phyloP scores from a whole-genome alignment of 176 grass and related monocot genomes.

The Oryza coarctata region DNA sequence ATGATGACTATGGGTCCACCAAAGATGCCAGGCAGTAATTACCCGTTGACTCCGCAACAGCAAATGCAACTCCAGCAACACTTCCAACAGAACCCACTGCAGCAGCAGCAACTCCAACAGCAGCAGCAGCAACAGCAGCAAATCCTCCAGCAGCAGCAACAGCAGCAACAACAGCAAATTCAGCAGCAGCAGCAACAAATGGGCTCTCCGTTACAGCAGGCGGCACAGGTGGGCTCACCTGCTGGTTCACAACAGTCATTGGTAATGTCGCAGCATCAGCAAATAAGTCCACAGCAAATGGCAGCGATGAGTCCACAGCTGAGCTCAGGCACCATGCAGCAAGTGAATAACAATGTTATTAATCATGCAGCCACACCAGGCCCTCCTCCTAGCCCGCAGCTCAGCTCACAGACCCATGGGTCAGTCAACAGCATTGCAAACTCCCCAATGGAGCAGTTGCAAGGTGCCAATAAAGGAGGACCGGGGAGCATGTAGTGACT shows the following conservation, averaged over 20 bases:
- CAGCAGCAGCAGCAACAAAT: slow-evolving; percentile 49
- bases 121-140: slow-evolving; percentile 16
- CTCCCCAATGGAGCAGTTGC: slow-evolving; percentile 97
- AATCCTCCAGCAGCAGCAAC: slow-evolving; percentile 37
- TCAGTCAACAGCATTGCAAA: slow-evolving; percentile 85
- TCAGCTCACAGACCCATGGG: slow-evolving; percentile 93
- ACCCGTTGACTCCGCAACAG: slow-evolving; percentile 69
- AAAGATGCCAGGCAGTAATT: slow-evolving; percentile 72
- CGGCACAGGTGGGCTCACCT: slow-evolving; percentile 57
- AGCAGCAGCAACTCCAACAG: slow-evolving; percentile 32
- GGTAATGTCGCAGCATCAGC: slow-evolving; percentile 68
- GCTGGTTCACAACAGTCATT: slow-evolving; percentile 63
- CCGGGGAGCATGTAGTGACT: slow-evolving; percentile 51
- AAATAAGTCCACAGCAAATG: slow-evolving; percentile 86
- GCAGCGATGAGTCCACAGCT: slow-evolving; percentile 81
- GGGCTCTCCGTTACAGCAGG: slow-evolving; percentile 62
- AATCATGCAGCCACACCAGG: slow-evolving; percentile 54
- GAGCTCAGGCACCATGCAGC: slow-evolving; percentile 73
- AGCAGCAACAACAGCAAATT: slow-evolving; percentile 14
- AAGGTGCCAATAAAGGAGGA: slow-evolving; percentile 69
- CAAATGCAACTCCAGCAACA: slow-evolving; percentile 52
- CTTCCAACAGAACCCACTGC: slow-evolving; percentile 37
- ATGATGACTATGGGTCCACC: slow-evolving; percentile 91
- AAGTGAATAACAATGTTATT: slow-evolving; percentile 52
- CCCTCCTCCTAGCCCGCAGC: slow-evolving; percentile 76